Conservation (phyloP, 345 rosid genomes). For the Murraya koenigii region DNA sequence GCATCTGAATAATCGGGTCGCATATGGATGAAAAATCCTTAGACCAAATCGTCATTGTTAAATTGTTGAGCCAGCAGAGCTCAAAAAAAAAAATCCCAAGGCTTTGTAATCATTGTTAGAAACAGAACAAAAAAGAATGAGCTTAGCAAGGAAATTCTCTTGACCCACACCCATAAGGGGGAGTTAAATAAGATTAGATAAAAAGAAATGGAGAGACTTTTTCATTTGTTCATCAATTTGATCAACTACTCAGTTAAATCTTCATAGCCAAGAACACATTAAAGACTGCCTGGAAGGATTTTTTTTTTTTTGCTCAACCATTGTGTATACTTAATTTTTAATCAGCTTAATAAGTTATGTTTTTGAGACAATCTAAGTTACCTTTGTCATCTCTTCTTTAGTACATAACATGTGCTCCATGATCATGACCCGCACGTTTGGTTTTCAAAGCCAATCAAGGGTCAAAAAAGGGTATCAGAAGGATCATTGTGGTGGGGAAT, state of each 20-base stretch:
- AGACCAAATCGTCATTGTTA: not conserved
- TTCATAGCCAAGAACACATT: not conserved
- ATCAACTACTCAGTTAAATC: not conserved
- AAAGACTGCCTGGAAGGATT: no score
- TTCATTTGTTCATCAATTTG: not conserved
- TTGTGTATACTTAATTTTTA: not conserved
- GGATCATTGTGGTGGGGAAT: not conserved
- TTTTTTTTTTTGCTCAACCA: not conserved
- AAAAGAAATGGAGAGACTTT: not conserved
- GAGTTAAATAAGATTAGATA: not conserved
- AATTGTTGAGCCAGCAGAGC: not conserved
- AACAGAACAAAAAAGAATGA: not conserved
- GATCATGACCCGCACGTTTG: not conserved
- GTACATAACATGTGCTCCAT: not conserved
- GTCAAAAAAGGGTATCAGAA: constrained; percentile 3
- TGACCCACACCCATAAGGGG: not conserved
- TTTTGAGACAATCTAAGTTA: not conserved
- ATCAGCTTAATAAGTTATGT: not conserved
- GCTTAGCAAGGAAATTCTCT: not conserved
- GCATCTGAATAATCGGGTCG: not conserved
- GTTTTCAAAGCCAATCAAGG: not conserved
- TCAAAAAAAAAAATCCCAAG: no score
- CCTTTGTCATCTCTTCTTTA: not conserved
- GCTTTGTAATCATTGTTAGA: not conserved
- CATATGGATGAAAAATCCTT: not conserved